Evolutionary conservation across 495 filamentous ascomycete genomes (phyloP).

Genomic region (Neurospora sp.): DNA sequence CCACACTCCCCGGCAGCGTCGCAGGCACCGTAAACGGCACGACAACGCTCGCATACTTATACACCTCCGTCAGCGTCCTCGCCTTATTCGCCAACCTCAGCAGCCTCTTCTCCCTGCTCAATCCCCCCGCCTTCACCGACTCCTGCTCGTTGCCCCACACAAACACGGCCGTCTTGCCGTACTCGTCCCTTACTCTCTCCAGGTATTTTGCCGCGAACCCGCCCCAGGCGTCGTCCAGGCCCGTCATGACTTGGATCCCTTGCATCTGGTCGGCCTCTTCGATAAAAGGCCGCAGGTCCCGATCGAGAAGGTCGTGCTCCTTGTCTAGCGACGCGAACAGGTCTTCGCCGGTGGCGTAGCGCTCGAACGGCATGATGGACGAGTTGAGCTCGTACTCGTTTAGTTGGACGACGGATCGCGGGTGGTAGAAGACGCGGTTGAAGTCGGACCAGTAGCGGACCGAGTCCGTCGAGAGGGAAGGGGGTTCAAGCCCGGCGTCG

Average conservation of each 20-base stretch:
- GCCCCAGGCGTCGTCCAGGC: constrained; percentile 85
- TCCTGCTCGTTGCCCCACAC: constrained; percentile 45
- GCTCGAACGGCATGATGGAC: constrained; percentile 69
- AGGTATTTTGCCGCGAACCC: constrained; percentile 74
- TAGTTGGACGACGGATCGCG: constrained; percentile 77
- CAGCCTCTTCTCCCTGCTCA: constrained; percentile 31
- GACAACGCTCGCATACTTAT: constrained; percentile 64
- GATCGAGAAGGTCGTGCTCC: constrained; percentile 78
- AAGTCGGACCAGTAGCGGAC: constrained; percentile 97
- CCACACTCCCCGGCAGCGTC: constrained; percentile 48
- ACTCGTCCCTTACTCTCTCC: constrained; percentile 78
- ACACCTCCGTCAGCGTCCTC: constrained; percentile 53
- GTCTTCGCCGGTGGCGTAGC: constrained; percentile 68
- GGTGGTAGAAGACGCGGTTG: constrained; percentile 84
- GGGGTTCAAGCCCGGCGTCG: constrained; percentile 53
- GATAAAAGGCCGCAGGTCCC: constrained; percentile 74
- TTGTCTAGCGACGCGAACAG: constrained; percentile 73
- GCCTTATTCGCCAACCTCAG: constrained; percentile 57
- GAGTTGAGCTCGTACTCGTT: constrained; percentile 78
- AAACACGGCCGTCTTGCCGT: constrained; percentile 75
- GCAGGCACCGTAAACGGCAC: constrained; percentile 59
- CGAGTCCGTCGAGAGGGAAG: constrained; percentile 51
- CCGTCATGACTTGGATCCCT: constrained; percentile 70
- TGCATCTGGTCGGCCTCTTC: constrained; percentile 94
- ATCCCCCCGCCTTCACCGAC: background rate